phyloP scores from a whole-genome alignment of 306 rosid species.

The Aeschynomene evenia region DNA sequence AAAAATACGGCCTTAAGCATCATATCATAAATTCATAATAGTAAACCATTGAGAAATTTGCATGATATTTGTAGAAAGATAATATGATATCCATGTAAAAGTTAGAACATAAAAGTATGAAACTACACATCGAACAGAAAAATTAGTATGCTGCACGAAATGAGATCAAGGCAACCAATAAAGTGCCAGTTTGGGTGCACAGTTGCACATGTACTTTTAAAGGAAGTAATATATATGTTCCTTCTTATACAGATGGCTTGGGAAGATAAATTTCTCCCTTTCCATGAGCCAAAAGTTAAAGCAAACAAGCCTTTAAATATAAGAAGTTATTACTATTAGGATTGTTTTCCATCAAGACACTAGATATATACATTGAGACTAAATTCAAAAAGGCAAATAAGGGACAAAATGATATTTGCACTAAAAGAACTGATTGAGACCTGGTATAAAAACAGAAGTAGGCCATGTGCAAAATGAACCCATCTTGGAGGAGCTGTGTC shows the following conservation, averaged over 20 bases:
- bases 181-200: too few relatives aligned
- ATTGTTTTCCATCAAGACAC: slow-evolving; percentile 19
- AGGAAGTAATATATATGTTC: too few relatives aligned
- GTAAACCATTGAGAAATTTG: neutral
- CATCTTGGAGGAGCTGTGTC: slow-evolving; percentile 97
- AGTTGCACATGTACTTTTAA: too few relatives aligned
- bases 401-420: neutral
- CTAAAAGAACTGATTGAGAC: slow-evolving; percentile 38
- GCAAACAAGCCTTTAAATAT: neutral
- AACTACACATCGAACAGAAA: neutral
- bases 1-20: neutral
- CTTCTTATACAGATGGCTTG: too few relatives aligned
- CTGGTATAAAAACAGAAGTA: slow-evolving; percentile 94
- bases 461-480: slow-evolving; percentile 89
- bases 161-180: neutral
- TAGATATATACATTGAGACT: slow-evolving; percentile 5
- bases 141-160: neutral
- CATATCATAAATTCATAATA: neutral
- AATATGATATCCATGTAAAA: neutral
- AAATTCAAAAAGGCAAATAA: neutral
- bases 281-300: too few relatives aligned
- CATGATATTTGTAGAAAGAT: slow-evolving; percentile 6
- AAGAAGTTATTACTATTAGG: slow-evolving; percentile 9
- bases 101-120: neutral
- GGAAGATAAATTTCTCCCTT: too few relatives aligned